Base-by-base conservation (phyloP, 306 rosid species). In the Gastrolobium bilobum region DNA sequence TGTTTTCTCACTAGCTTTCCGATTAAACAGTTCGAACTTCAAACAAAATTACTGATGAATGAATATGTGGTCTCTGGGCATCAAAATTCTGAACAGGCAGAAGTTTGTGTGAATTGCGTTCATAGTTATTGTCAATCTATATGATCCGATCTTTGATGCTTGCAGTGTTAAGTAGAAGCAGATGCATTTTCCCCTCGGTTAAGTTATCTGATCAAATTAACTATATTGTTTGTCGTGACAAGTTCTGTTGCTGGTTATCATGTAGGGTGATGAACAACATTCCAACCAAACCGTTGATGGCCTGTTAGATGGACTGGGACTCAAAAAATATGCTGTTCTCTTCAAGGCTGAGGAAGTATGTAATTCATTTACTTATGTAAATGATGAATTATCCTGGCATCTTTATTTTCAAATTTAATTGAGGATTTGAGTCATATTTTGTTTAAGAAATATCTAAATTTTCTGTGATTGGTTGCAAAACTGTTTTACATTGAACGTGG, bases 311-410 rank as follows among this genome's bases (percentile, higher is more conserved):
- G 76, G 85, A 4, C 81, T 95, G 64, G 99, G 98, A 68, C 83
- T 95, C 78, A 90, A 88, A 86, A 95, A 95, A 88, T 95, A 93
- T 86, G 90, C 80, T 62, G 83, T 95, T 76, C 80, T 87, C 61
- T 95, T 95, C 79, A 95, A 95, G 83, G 99, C 93, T 26, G 99
- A 95, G 89, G 99, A 95, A 82, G 99, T 95, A 91, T 68, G 97
- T 86, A 42, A 43, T 68, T 82, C 63, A 6, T 81, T 78, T 68
- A 59, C 52, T 44, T 81, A 42, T 35, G 6, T 48, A n/a, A 72
- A 66, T 29, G 20, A 75, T 74, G 10, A 31, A 52, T 71, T 54
- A 76, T 54, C 6, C 20, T 39, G 13, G 5, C 42, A 39, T 20
- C 26, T 20, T 20, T 20, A 1, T 20, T 20, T 20, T 20, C 26